Base-by-base conservation (phyloP, 805 yeast species). In the Nakazawaea wyomingensis region DNA sequence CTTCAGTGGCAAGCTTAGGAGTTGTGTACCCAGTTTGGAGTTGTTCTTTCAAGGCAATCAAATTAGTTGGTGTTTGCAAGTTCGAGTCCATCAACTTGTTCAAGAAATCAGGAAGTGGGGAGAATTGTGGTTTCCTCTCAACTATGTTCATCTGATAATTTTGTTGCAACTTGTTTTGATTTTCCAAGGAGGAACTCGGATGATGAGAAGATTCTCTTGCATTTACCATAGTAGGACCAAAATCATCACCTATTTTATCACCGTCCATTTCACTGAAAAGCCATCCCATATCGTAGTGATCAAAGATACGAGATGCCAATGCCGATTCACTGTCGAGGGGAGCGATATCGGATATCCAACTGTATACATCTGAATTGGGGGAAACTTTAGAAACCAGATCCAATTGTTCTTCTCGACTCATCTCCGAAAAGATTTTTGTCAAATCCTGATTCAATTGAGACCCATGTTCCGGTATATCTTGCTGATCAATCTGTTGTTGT, bases 281-380 rank as follows among this genome's bases (percentile, higher is more conserved):
- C 59, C 59, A 54, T 17, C 55, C 44, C 21, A 55, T 39, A 43
- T 52, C 54, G 26, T 51, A 44, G n/a, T 49, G 48, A 31, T 44
- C 51, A 35, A 54, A 52, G 10, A 47, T n/a, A 22, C 43, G 38
- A 5, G 48, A 38, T 8, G 41, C 38, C 9, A 47, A 17, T 4
- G 37, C 43, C 10, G 43, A 34, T 16, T 39, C 43, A 17, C 32
- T 26, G 17, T 39, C 43, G 13, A 39, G 30, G 4, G 42, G 42
- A 14, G 37, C 31, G 24, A 32, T 32, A 16, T 21, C 43, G 7
- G 43, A 32, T 14, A 39, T 39, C 43, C 43, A 39, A 24, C 33
- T 39, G 27, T 39, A 39, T 18, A 39, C 37, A 18, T 39, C 43
- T 7, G 43, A 26, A 22, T 14, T 28, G 11, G 42, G 36, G 4